These are phyloP conservation scores for Umbelopsis sp. DNA, from an alignment of 371 early-diverging fungal genomes.

Conservation along the genomic window DNA sequence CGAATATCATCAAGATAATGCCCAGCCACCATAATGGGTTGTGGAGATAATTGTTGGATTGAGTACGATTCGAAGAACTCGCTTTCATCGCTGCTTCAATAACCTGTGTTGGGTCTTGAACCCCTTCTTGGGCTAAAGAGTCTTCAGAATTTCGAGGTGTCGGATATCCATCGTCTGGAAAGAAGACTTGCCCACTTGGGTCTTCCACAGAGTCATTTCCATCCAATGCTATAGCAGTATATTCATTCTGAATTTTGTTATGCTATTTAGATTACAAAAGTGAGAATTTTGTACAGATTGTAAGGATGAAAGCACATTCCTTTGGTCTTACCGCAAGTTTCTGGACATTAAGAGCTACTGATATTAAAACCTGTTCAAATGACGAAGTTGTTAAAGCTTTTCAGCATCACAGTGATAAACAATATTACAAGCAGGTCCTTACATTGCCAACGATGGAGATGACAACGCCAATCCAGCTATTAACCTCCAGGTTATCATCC, in stretches of 20 bases:
- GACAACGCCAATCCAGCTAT: constrained; percentile 65
- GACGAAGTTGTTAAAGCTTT: neutral
- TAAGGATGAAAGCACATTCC: neutral
- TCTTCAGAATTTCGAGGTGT: constrained; percentile 53
- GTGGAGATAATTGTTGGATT: constrained; percentile 16
- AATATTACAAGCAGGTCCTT: constrained; percentile 22
- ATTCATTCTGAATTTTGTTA: constrained; percentile 49
- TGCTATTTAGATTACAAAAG: constrained; percentile 30
- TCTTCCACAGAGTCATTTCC: neutral
- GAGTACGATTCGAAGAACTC: constrained; percentile 19
- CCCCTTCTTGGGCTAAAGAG: constrained; percentile 25
- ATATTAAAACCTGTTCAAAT: constrained; percentile 58
- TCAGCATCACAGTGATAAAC: neutral
- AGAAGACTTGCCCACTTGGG: constrained; percentile 25
- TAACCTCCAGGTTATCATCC: constrained; percentile 34
- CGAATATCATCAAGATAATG: constrained; percentile 74
- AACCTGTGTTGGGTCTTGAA: constrained; percentile 2
- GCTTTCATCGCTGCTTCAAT: constrained; percentile 22
- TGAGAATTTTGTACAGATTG: neutral
- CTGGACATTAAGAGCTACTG: constrained; percentile 72
- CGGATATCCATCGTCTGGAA: constrained; percentile 55
- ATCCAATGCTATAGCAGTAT: constrained; percentile 29
- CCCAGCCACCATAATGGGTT: constrained; percentile 71
- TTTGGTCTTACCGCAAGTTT: constrained; percentile 58
- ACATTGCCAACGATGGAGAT: constrained; percentile 69